Conservation (phyloP, 306 rosid species). For the Ceratonia siliqua region DNA sequence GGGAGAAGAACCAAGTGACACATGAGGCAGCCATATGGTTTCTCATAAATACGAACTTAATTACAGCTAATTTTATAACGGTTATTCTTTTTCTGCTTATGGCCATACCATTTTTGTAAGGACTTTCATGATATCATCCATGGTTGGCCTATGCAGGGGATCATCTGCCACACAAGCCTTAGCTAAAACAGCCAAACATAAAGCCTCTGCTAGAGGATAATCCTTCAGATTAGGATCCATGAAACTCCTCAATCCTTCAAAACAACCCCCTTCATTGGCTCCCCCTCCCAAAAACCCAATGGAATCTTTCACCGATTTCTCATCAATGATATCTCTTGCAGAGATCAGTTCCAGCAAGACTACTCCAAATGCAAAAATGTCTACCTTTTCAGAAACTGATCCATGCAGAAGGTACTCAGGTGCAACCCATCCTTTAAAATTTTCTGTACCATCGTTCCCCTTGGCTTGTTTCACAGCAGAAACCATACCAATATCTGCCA, state of each 20-base stretch:
- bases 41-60: constrained; percentile 15
- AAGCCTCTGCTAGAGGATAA: constrained; percentile 59
- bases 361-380: constrained; percentile 70
- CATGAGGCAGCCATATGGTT: neutral
- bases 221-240: constrained; percentile 65
- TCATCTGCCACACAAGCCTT: constrained; percentile 73
- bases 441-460: constrained; percentile 6
- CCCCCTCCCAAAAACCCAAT: constrained; percentile 56
- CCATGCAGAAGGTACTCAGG: constrained; percentile 34
- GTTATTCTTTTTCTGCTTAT: neutral
- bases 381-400: constrained; percentile 49
- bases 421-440: constrained; percentile 41
- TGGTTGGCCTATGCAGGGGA: constrained; percentile 58
- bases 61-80: neutral
- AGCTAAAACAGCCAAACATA: constrained; percentile 60
- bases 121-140: constrained; percentile 71
- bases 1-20: neutral
- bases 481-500: constrained; percentile 53
- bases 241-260: constrained; percentile 63
- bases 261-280: constrained; percentile 53
- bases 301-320: constrained; percentile 48
- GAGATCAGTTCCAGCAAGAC: constrained; percentile 69
- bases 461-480: constrained; percentile 10
- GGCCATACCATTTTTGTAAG: constrained; percentile 53
- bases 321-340: constrained; percentile 54